Percentiles rank a stretch among this genome's conserved stretches.
These are phyloP conservation scores for Penicillium salamii DNA, from an alignment of 495 filamentous ascomycete genomes.

Conservation along the genomic window DNA sequence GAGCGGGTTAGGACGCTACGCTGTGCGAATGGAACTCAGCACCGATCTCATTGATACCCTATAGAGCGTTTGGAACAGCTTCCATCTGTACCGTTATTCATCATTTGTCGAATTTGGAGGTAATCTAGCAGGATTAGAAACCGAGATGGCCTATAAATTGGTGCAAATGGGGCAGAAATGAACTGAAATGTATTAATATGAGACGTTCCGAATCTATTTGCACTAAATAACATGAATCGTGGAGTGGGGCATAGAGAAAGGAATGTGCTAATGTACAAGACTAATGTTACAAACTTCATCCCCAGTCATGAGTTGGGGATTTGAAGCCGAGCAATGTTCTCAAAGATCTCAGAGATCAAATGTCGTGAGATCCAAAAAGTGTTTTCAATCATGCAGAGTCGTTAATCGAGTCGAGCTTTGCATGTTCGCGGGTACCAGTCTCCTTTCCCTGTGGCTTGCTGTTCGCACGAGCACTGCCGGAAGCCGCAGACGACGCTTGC, in stretches of 20 bases:
- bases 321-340: slow-evolving; percentile 8
- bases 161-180: too few relatives aligned
- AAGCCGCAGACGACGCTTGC: neutral
- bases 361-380: neutral
- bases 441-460: slow-evolving; percentile 1
- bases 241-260: slow-evolving; percentile 20
- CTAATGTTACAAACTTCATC: slow-evolving; percentile 7
- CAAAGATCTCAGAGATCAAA: neutral
- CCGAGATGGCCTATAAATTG: too few relatives aligned
- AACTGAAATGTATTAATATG: neutral
- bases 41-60: slow-evolving; percentile 7
- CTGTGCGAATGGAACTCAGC: slow-evolving; percentile 11
- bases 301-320: slow-evolving; percentile 2
- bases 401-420: neutral
- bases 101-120: too few relatives aligned
- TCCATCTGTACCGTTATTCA: too few relatives aligned
- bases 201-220: slow-evolving; percentile 4
- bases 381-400: slow-evolving; percentile 1
- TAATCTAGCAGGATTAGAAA: too few relatives aligned
- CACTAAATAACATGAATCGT: slow-evolving; percentile 8
- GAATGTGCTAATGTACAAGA: slow-evolving; percentile 18
- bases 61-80: too few relatives aligned
- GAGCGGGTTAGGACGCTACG: slow-evolving; percentile 41
- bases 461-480: slow-evolving; percentile 6
- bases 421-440: neutral